Evolutionary conservation across 2,329 filamentous ascomycete genomes (phyloP).

Genomic region (Colletotrichum sp.): DNA sequence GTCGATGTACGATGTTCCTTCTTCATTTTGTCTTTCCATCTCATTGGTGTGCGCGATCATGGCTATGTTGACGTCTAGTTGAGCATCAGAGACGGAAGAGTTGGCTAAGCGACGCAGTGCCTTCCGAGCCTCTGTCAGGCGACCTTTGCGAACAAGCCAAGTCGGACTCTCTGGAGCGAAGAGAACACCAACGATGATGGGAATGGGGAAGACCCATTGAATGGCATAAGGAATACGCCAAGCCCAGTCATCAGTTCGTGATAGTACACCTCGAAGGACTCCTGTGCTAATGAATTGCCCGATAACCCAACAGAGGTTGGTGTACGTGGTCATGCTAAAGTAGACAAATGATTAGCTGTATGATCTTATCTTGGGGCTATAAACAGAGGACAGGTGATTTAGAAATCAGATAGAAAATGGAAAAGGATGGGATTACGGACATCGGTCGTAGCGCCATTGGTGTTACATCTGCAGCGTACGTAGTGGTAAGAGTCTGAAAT

Average conservation of each 20-base stretch:
- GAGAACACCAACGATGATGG: not conserved
- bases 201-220: not conserved
- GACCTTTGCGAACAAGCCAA: not conserved
- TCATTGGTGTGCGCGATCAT: slow-evolving; percentile 32
- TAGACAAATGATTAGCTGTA: not conserved
- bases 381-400: not conserved
- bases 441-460: slow-evolving; percentile 36
- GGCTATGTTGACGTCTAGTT: not conserved
- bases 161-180: not conserved
- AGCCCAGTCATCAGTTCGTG: not conserved
- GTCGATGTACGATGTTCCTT: not conserved
- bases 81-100: not conserved
- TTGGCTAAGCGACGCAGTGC: not conserved
- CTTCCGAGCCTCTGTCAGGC: not conserved
- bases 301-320: not conserved
- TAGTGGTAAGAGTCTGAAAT: slow-evolving; percentile 46
- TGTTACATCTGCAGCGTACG: slow-evolving; percentile 44
- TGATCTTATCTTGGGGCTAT: not conserved
- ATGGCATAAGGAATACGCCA: not conserved
- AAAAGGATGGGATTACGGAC: slow-evolving; percentile 22
- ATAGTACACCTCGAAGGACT: not conserved
- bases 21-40: not conserved
- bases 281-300: not conserved
- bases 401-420: too few relatives aligned
- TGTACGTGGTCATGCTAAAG: not conserved